Evolutionary conservation across 345 rosid species (phyloP).

Genomic region (Streptanthus diversifolius): DNA sequence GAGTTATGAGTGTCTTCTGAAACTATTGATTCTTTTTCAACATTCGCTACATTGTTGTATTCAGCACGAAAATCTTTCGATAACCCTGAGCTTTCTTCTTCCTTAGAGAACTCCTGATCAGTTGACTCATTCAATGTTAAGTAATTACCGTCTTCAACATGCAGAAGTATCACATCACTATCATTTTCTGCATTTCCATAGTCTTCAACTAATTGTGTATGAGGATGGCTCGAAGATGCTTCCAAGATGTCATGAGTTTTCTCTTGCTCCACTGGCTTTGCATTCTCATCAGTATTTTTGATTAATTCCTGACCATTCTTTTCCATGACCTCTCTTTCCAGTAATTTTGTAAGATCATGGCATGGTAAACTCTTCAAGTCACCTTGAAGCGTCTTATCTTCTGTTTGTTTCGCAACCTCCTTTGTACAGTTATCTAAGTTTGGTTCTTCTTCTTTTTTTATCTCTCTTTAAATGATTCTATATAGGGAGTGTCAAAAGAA

Average conservation of each 20-base stretch:
- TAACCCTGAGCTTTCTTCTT: neutral
- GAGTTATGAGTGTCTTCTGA: neutral
- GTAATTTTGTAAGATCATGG: conserved; percentile 5
- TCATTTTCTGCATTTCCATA: neutral
- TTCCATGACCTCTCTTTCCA: neutral
- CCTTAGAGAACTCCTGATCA: neutral
- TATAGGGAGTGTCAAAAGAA: conserved; percentile 4
- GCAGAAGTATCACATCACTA: neutral
- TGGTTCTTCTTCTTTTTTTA: neutral
- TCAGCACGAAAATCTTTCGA: neutral
- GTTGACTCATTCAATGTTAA: neutral
- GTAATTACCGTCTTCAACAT: neutral
- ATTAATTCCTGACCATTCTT: neutral
- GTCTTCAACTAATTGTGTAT: neutral
- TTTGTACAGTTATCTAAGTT: neutral
- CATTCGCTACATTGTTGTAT: neutral
- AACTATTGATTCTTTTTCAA: conserved; percentile 1
- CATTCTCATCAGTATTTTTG: neutral
- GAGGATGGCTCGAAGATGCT: neutral
- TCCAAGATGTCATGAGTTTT: neutral
- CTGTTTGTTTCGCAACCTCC: conserved; percentile 3
- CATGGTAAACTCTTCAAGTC: neutral
- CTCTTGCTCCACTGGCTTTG: neutral
- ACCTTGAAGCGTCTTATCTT: neutral
- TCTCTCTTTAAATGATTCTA: conserved; percentile 5